Conservation (phyloP, 169 alveolate species). For the Eimeria tenella region DNA sequence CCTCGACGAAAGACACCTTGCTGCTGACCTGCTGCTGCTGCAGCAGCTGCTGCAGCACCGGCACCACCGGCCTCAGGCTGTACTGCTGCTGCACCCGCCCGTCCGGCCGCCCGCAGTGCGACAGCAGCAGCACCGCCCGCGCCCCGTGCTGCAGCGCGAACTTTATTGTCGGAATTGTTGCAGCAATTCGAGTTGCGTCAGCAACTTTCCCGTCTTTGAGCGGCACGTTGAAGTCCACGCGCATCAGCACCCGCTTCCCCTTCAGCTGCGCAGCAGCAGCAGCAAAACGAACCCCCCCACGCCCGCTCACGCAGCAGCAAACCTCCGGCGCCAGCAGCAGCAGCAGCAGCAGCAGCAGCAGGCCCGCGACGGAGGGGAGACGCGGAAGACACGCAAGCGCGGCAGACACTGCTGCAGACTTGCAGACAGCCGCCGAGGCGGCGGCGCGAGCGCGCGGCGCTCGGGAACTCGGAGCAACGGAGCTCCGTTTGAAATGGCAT, state of each 20-base stretch:
- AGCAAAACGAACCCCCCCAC: neutral
- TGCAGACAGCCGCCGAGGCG: too few species aligned
- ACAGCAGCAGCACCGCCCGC: slow-evolving; percentile 93
- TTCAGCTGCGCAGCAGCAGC: slow-evolving; percentile 84
- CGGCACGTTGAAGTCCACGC: slow-evolving; percentile 99
- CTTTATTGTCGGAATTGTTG: slow-evolving; percentile 96
- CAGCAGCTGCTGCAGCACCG: slow-evolving; percentile 90
- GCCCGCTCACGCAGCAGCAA: too few species aligned
- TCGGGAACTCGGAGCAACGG: too few species aligned
- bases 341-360: neutral
- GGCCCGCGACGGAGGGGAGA: neutral
- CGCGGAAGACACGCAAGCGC: neutral
- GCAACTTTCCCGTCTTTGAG: slow-evolving; percentile 93
- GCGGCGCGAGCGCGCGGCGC: too few species aligned
- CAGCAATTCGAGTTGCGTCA: slow-evolving; percentile 95
- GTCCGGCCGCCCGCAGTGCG: slow-evolving; percentile 99
- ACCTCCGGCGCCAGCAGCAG: neutral
- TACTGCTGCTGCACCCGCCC: slow-evolving; percentile 93
- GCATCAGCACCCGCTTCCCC: slow-evolving; percentile 95
- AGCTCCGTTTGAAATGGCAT: too few species aligned
- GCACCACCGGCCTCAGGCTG: slow-evolving; percentile 95
- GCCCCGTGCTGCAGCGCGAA: slow-evolving; percentile 94
- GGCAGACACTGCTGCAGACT: too few species aligned
- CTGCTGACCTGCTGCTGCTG: slow-evolving; percentile 71
- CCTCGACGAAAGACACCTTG: slow-evolving; percentile 93